These are phyloP conservation scores for Apiosordaria backusii DNA, from an alignment of 495 filamentous ascomycete genomes.

Conservation along the genomic window DNA sequence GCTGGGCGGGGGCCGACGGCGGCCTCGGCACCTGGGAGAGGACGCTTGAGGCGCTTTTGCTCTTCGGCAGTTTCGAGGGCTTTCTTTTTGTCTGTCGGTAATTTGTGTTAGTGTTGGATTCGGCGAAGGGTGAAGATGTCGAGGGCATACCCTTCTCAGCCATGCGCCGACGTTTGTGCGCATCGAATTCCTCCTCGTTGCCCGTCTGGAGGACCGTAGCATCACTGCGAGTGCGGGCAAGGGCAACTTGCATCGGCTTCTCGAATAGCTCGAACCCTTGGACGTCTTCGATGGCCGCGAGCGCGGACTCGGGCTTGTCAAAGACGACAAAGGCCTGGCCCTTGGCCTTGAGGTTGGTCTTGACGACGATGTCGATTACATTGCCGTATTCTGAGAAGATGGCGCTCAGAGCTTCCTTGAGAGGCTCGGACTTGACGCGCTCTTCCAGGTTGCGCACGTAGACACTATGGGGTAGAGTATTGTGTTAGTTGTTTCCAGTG, in stretches of 20 bases:
- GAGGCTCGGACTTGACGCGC: slow-evolving; percentile 73
- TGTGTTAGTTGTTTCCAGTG: slow-evolving; percentile 15
- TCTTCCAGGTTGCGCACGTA: slow-evolving; percentile 93
- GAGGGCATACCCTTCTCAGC: slow-evolving; percentile 79
- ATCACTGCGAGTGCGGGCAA: slow-evolving; percentile 83
- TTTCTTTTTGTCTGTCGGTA: slow-evolving; percentile 75
- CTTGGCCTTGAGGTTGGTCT: slow-evolving; percentile 86
- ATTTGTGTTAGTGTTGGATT: slow-evolving; percentile 2
- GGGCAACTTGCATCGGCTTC: slow-evolving; percentile 85
- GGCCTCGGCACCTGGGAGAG: slow-evolving; percentile 50
- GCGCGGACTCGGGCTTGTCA: slow-evolving; percentile 70
- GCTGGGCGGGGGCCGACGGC: slow-evolving; percentile 58
- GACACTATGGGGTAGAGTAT: slow-evolving; percentile 35
- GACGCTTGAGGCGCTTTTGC: slow-evolving; percentile 77
- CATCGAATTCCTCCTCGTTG: slow-evolving; percentile 78
- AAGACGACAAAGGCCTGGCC: slow-evolving; percentile 97
- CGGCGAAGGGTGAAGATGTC: not conserved
- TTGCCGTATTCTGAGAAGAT: slow-evolving; percentile 91
- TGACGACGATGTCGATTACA: slow-evolving; percentile 87
- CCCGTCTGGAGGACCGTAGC: slow-evolving; percentile 71
- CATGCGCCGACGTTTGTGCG: slow-evolving; percentile 77
- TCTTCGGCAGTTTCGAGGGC: slow-evolving; percentile 78
- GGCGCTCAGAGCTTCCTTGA: slow-evolving; percentile 68
- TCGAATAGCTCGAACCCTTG: slow-evolving; percentile 94
- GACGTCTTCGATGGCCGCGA: slow-evolving; percentile 78